Conservation (phyloP, 768 basidiomycete species). For the Suillus luteus region DNA sequence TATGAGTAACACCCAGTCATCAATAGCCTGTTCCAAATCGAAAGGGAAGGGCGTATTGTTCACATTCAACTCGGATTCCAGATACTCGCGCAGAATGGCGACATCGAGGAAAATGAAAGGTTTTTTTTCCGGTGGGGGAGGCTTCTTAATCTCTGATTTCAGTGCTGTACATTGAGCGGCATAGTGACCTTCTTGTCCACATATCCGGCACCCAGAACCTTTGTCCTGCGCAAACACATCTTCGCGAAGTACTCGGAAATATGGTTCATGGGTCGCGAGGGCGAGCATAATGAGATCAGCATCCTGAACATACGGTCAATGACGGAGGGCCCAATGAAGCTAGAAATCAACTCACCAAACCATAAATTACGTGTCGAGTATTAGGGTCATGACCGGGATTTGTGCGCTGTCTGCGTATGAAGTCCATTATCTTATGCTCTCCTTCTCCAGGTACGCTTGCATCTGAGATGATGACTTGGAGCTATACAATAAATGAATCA, state of each 20-base stretch:
- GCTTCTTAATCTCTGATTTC: constrained; percentile 66
- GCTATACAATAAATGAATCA: constrained; percentile 41
- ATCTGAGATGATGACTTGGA: constrained; percentile 96
- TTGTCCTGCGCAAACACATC: constrained; percentile 93
- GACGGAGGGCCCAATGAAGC: constrained; percentile 3
- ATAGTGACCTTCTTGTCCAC: constrained; percentile 94
- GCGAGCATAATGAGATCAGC: constrained; percentile 99
- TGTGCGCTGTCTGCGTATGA: constrained; percentile 84
- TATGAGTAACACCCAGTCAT: constrained; percentile 99
- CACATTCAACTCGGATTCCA: constrained; percentile 92
- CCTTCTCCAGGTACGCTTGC: constrained; percentile 98
- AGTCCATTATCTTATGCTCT: constrained; percentile 99
- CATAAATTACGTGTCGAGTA: constrained; percentile 96
- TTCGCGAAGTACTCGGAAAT: constrained; percentile 96
- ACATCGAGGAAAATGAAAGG: constrained; percentile 99
- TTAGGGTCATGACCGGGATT: constrained; percentile 94
- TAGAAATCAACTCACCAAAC: constrained; percentile 60
- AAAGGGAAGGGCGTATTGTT: constrained; percentile 79
- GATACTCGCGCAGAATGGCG: constrained; percentile 92
- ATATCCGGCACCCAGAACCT: constrained; percentile 81
- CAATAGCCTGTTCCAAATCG: constrained; percentile 94
- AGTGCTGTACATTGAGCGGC: constrained; percentile 91
- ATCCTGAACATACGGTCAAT: constrained; percentile 56
- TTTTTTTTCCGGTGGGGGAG: constrained; percentile 62
- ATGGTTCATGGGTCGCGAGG: constrained; percentile 96